These are phyloP conservation scores for Aschersonia sp. DNA, from an alignment of 2,329 filamentous ascomycete genomes.

Conservation along the genomic window DNA sequence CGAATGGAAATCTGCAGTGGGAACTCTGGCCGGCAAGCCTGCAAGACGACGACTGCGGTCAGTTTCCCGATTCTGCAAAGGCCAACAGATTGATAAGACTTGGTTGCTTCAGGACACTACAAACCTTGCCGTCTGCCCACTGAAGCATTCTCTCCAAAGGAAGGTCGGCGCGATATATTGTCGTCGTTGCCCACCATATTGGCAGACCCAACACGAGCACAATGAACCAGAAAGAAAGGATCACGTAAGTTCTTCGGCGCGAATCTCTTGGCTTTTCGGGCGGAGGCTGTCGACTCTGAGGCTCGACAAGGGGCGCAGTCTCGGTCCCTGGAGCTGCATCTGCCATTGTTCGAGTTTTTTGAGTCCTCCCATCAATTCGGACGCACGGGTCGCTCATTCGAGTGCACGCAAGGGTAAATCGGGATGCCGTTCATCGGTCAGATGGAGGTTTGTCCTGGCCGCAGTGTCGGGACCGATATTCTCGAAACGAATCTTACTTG, in stretches of 20 bases:
- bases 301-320: slow-evolving; percentile 3
- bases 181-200: slow-evolving; percentile 92
- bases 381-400: too few species aligned
- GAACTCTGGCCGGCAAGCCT: slow-evolving; percentile 82
- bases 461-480: too few species aligned
- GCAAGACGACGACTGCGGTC: neutral
- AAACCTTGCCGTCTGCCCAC: slow-evolving; percentile 82
- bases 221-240: slow-evolving; percentile 82
- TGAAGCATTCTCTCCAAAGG: slow-evolving; percentile 73
- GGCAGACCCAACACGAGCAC: slow-evolving; percentile 74
- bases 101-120: slow-evolving; percentile 5
- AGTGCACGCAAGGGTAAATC: too few species aligned
- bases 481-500: too few species aligned
- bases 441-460: too few species aligned
- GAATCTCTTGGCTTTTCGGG: slow-evolving; percentile 60
- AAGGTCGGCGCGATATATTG: slow-evolving; percentile 74
- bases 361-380: too few species aligned
- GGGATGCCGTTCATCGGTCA: too few species aligned
- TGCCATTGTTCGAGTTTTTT: neutral
- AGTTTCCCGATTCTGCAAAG: neutral
- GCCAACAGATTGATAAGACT: neutral
- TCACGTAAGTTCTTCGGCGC: slow-evolving; percentile 56
- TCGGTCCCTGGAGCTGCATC: slow-evolving; percentile 1
- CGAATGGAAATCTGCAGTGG: slow-evolving; percentile 71
- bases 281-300: slow-evolving; percentile 37